Evolutionary conservation across 345 rosid species (phyloP).

Genomic region (Geranium brycei): DNA sequence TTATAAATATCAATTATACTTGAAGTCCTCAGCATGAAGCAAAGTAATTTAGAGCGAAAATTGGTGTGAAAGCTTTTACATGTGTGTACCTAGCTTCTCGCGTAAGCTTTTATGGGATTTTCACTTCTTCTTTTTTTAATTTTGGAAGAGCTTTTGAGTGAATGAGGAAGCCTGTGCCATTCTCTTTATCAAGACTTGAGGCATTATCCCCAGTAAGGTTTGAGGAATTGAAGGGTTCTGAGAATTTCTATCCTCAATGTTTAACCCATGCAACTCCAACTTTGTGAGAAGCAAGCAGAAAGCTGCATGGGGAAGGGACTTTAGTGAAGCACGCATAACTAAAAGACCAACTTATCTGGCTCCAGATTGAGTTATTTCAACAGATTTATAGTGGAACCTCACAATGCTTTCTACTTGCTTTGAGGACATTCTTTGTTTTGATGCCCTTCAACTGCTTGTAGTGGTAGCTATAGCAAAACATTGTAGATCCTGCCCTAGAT

Average conservation of each 20-base stretch:
- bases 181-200: background rate
- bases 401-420: background rate
- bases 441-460: background rate
- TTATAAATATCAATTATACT: no score
- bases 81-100: no score
- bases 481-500: slow-evolving; percentile 6
- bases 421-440: background rate
- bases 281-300: background rate
- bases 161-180: background rate
- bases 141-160: no score
- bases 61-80: no score
- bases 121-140: no score
- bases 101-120: no score
- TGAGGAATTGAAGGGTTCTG: background rate
- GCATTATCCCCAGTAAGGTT: background rate
- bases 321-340: no score
- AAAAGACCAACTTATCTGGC: background rate
- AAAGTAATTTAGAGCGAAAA: no score
- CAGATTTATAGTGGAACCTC: background rate
- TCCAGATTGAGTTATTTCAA: background rate
- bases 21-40: no score
- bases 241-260: background rate
- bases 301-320: background rate
- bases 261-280: background rate
- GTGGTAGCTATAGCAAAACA: background rate